Evolutionary conservation across 2,329 filamentous ascomycete genomes (phyloP), one percentile per base, ranked within the genome.

Genomic region (Pezicula carpinea): DNA sequence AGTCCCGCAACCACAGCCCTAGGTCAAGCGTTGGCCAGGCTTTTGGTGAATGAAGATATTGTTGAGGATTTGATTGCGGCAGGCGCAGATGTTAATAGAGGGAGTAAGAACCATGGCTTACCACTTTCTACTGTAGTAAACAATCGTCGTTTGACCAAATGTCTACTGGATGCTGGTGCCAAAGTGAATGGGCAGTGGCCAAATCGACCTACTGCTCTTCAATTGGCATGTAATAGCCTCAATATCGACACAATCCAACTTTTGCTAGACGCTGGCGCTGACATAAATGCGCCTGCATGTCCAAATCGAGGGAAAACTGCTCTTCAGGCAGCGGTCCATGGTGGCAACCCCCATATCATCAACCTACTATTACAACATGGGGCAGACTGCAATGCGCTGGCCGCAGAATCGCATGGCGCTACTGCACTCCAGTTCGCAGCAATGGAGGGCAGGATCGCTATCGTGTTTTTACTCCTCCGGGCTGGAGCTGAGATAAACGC

Each of bases 331-430:
- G 49, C 52, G 11, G 39, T 35, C 18, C 6, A 38, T 15, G 5
- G 13, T 4, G 43, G 43, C 7, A 38, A 46, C 22, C 15, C 34
- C 13, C 23, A 41, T 15, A 29, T 51, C n/a, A 39, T 54, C 26
- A 26, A 46, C 6, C 39, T 54, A 34, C 39, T 54, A 13, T 33
- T 53, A 33, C 39, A 50, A 15, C 35, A 45, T 42, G 53, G 50
- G 3, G 53, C 53, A 41, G 10, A 29, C 13, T 29, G 26, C 26
- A 29, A 29, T 29, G 8, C 13, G 4, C 23, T 11, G 13, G 26
- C 26, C 6, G 10, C 8, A 29, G 26, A 29, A 6, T 29, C 26
- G 8, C 13, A 2, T 29, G 26, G 26, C 8, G 26, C 13, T 11
- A 29, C 26, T 10, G 10, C 26, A 29, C 13, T 29, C 10, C 10